Evolutionary conservation across 2,329 filamentous ascomycete genomes (phyloP), one percentile per base, ranked within the genome.

Genomic region (Botrytis byssoidea): DNA sequence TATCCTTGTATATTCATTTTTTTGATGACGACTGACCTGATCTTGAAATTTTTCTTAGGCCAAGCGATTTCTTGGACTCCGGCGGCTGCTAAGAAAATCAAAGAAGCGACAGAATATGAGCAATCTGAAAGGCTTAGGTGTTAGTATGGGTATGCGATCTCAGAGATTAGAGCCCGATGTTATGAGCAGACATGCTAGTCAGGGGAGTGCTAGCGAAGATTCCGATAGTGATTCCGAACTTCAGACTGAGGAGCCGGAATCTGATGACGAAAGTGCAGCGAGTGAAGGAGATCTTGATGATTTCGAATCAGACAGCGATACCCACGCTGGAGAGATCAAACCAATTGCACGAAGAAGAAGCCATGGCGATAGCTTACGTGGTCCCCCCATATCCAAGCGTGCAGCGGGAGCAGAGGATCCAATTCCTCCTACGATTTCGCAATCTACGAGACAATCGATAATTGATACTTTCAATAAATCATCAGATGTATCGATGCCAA

Each of bases 131-230:
- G 86, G 87, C 82, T 82, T 92, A 66, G 90, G 90, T 4, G 86
- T 93, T 35, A 92, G 85, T 76, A 85, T 93, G 75, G 91, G 91
- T 2, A 95, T 95, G 83, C 90, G 91, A 76, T 94, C 93, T 4
- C 92, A 94, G 76, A 89, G 90, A 72, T 83, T 97, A 2, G 86
- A 89, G 4, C 76, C 76, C 3, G 70, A 78, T 64, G 74, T 81
- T 20, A 73, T 79, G 3, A 71, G 74, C 25, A 73, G 76, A 35
- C 81, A 82, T 74, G 82, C 85, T 22, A 85, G 83, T 73, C 83
- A 85, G 55, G 82, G 82, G 20, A 85, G 83, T 65, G 83, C 83
- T 6, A 85, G 84, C 66, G 85, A 86, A 73, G 82, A 82, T 22
- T 84, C 84, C 0, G 78, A 76, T 46, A 79, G 77, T 46, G 78